phyloP scores from a whole-genome alignment of 768 basidiomycete genomes.

The Crepidotus variabilis region DNA sequence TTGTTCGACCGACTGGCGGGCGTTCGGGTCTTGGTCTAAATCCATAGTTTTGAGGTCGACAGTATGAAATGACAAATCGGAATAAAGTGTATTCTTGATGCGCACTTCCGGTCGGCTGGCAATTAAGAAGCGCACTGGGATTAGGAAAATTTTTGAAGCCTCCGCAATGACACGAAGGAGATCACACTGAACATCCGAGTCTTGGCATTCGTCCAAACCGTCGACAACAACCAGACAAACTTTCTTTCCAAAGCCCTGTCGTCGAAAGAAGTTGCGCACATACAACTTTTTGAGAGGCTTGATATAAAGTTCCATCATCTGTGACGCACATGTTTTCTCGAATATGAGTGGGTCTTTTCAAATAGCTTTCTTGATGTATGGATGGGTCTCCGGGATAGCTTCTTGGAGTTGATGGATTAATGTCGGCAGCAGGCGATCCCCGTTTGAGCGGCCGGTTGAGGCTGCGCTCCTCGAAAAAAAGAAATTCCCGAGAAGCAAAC shows the following conservation, averaged over 20 bases:
- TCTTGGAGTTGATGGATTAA: background rate
- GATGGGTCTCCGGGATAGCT: background rate
- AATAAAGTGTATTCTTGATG: slow-evolving; percentile 7
- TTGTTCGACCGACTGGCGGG: slow-evolving; percentile 8
- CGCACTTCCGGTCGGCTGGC: slow-evolving; percentile 15
- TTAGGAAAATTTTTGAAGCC: background rate
- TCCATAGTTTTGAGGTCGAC: slow-evolving; percentile 4
- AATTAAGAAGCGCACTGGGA: slow-evolving; percentile 12
- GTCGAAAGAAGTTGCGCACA: background rate
- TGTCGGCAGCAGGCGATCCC: background rate
- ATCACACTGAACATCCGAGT: slow-evolving; percentile 1
- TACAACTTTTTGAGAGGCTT: background rate
- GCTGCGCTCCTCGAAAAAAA: background rate
- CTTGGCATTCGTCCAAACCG: slow-evolving; percentile 16
- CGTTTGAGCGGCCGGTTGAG: background rate
- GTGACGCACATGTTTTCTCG: background rate
- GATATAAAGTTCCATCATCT: background rate
- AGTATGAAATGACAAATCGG: background rate
- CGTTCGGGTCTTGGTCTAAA: slow-evolving; percentile 9
- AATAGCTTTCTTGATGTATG: too few species aligned
- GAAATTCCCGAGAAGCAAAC: background rate
- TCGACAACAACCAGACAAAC: slow-evolving; percentile 12
- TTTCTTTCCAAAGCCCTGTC: too few species aligned
- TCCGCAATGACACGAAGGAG: slow-evolving; percentile 4
- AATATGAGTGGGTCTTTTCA: background rate